Base-by-base conservation (phyloP, 345 rosid species). In the Salix udensis region DNA sequence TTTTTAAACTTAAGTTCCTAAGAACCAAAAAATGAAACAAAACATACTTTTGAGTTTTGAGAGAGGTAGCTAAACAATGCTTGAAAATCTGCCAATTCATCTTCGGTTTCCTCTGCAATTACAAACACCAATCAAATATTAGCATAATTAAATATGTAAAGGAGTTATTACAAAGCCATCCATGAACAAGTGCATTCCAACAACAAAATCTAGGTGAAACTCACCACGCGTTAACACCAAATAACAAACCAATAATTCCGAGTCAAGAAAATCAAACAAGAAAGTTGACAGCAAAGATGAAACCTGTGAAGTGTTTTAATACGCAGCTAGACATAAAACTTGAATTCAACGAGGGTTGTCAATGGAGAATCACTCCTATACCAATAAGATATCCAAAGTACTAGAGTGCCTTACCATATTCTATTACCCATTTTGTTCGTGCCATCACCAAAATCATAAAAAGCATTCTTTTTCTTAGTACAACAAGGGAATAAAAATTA, bases 71-170 rank as follows among this genome's bases (percentile, higher is more conserved):
- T 86, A 76, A 90, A 88, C 86, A 85, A 86, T 48, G 83, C 82
- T 81, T 71, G 86, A 78, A 92, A 86, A 88, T 92, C 98, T 68
- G 70, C 75, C 80, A 89, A 82, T 74, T 89, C 94, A 11, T 89
- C 97, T 80, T 86, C 74, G 10, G 89, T 70, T 80, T 86, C 75
- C 68, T 87, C 99, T 93, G 94, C 78, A 86, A 65, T 73, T 37
- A 37, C 60, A 71, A 74, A 66, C 21, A 58, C 53, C 36, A 18
- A 64, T 26, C 4, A 28, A 26, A 34, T 1, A 12, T 34, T 48
- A 36, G 6, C 34, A 68, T 30, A 21, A 28, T 64, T 50, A 34
- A 40, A 28, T 15, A 58, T 48, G 40, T 12, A 30, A 61, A 80
- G 19, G 31, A 55, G 58, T 21, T 28, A 2, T 60, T 65, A 52